These are phyloP conservation scores for Dryadomyces quercus-mongolicae DNA, from an alignment of 2,329 filamentous ascomycete species.

Conservation along the genomic window DNA sequence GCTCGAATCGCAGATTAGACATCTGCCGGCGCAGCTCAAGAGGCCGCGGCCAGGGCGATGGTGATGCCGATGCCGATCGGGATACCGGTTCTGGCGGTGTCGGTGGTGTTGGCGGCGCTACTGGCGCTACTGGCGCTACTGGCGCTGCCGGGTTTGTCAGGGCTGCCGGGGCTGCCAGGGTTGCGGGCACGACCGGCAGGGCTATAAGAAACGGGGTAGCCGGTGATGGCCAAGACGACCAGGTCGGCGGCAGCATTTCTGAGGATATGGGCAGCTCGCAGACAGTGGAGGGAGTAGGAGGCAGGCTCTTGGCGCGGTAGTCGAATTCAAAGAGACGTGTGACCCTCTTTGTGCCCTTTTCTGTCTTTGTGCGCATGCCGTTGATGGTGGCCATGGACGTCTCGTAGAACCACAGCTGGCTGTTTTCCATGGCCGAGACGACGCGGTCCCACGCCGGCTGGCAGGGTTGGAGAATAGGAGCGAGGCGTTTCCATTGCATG, in stretches of 20 bases:
- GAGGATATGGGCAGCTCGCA: background rate
- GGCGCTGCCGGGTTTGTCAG: background rate
- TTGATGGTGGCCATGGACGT: background rate
- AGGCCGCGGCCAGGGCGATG: constrained; percentile 1
- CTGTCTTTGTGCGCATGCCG: background rate
- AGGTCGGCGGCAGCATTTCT: background rate
- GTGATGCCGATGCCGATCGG: background rate
- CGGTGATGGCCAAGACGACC: background rate
- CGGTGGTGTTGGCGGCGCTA: background rate
- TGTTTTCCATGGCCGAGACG: background rate
- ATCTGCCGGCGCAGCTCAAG: background rate
- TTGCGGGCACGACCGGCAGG: too few species aligned
- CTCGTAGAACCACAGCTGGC: background rate
- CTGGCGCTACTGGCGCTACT: background rate
- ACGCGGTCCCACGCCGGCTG: background rate
- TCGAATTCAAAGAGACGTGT: background rate
- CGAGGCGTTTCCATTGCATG: background rate
- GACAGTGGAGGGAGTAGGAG: background rate
- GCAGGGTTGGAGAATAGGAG: background rate
- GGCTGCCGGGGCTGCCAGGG: background rate
- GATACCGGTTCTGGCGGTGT: background rate
- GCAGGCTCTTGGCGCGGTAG: constrained; percentile 2
- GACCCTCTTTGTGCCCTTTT: background rate
- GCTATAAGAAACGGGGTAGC: background rate
- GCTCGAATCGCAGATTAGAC: background rate